Evolutionary conservation across 2,329 filamentous ascomycete genomes (phyloP).

Genomic region (Cytospora mali): DNA sequence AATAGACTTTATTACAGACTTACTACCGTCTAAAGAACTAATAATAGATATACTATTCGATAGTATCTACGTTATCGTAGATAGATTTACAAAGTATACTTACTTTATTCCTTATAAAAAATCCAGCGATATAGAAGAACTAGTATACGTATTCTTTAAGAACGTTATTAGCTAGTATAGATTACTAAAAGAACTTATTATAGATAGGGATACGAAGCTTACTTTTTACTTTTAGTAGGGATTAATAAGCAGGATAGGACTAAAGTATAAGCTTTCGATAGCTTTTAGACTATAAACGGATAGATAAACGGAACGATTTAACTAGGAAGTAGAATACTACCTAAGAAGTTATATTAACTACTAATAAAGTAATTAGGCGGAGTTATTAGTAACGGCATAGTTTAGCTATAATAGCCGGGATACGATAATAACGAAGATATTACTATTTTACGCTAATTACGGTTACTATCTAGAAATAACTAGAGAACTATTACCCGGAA

Average conservation of each 20-base stretch:
- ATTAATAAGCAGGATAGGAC: neutral
- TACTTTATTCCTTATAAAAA: constrained; percentile 4
- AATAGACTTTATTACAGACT: neutral
- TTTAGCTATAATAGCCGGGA: neutral
- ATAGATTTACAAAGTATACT: constrained; percentile 5
- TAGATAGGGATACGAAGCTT: neutral
- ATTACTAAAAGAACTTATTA: constrained; percentile 4
- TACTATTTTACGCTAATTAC: neutral
- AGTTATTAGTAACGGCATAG: neutral
- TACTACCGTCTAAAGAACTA: neutral
- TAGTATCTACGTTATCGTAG: constrained; percentile 4
- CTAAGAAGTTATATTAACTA: too few relatives aligned
- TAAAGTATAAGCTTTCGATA: neutral
- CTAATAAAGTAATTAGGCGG: too few relatives aligned
- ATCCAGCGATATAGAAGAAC: neutral
- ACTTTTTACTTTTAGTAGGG: neutral
- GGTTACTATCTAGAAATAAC: neutral
- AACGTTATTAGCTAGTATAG: neutral
- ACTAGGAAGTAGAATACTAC: neutral
- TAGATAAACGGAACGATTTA: neutral
- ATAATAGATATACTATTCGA: constrained; percentile 3
- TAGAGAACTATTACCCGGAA: neutral
- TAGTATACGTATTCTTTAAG: neutral
- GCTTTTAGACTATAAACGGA: neutral
- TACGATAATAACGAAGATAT: neutral